phyloP scores from a whole-genome alignment of 805 yeast species.

The Ogataea dorogensis region DNA sequence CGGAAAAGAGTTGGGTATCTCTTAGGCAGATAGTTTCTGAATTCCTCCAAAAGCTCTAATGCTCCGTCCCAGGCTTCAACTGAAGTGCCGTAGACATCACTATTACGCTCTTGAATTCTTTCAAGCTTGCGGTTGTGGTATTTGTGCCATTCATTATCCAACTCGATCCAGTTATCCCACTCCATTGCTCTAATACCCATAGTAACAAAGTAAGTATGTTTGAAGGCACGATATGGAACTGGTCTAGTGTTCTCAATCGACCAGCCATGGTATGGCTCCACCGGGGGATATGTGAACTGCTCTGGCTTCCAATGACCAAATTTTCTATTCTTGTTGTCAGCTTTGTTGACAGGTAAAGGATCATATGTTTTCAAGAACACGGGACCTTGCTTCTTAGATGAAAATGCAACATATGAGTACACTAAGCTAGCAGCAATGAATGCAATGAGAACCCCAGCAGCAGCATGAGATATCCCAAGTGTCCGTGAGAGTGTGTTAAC shows the following conservation, averaged over 20 bases:
- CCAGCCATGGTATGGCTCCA: slow-evolving; percentile 49
- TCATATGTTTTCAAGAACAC: slow-evolving; percentile 20
- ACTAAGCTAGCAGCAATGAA: slow-evolving; percentile 6
- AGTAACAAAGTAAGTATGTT: slow-evolving; percentile 59
- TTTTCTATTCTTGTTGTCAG: slow-evolving; percentile 46
- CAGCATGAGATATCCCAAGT: slow-evolving; percentile 11
- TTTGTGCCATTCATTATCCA: slow-evolving; percentile 63
- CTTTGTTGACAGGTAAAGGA: slow-evolving; percentile 35
- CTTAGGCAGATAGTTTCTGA: slow-evolving; percentile 50
- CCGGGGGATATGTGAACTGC: slow-evolving; percentile 46
- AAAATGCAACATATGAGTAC: slow-evolving; percentile 1
- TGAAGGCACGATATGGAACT: slow-evolving; percentile 65
- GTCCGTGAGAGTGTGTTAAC: slow-evolving; percentile 1
- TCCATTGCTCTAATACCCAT: slow-evolving; percentile 71
- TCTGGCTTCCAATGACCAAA: slow-evolving; percentile 57
- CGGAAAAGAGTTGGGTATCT: slow-evolving; percentile 57
- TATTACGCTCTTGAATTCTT: slow-evolving; percentile 47
- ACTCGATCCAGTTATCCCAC: slow-evolving; percentile 61
- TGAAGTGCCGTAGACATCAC: slow-evolving; percentile 48
- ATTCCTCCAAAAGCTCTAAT: slow-evolving; percentile 52
- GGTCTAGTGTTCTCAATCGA: slow-evolving; percentile 49
- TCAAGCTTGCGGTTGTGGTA: slow-evolving; percentile 52
- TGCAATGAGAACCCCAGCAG: slow-evolving; percentile 9
- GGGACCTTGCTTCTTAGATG: slow-evolving; percentile 3
- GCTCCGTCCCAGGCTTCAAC: slow-evolving; percentile 54